Percentiles rank a stretch among this genome's conserved stretches.
Conservation (phyloP, 352 stramenopile species). For the Globisporangium echinulatum region DNA sequence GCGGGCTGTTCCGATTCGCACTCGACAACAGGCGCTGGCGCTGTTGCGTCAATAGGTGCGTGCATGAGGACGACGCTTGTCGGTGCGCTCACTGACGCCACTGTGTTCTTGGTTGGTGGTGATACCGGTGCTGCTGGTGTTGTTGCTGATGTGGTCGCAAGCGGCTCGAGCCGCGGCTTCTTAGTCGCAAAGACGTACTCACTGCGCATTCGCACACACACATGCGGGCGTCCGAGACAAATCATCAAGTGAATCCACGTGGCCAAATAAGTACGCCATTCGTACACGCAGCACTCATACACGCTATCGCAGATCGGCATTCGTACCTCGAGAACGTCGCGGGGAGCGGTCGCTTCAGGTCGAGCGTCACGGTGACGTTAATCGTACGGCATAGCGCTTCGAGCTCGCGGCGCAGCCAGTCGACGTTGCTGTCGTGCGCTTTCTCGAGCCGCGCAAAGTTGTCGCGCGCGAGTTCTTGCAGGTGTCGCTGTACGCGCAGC, state of each 20-base stretch:
- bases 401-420: slow-evolving; percentile 47
- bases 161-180: slow-evolving; percentile 5
- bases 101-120: too few relatives aligned
- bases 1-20: too few relatives aligned
- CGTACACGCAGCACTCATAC: too few relatives aligned
- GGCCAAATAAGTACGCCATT: neutral
- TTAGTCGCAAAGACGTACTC: slow-evolving; percentile 13
- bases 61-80: neutral
- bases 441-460: slow-evolving; percentile 45
- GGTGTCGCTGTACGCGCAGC: slow-evolving; percentile 45
- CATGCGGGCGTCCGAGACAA: neutral
- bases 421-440: slow-evolving; percentile 31
- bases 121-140: neutral
- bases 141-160: neutral
- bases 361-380: slow-evolving; percentile 35
- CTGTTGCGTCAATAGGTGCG: neutral
- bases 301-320: neutral
- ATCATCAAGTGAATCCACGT: neutral
- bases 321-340: slow-evolving; percentile 15
- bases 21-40: too few relatives aligned
- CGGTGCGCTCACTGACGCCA: neutral
- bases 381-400: slow-evolving; percentile 42
- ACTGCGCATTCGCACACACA: neutral
- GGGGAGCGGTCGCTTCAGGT: slow-evolving; percentile 19
- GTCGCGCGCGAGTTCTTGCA: slow-evolving; percentile 47